Conservation (phyloP, 2,329 filamentous ascomycete genomes). For the Hypoxylon rubiginosum region DNA sequence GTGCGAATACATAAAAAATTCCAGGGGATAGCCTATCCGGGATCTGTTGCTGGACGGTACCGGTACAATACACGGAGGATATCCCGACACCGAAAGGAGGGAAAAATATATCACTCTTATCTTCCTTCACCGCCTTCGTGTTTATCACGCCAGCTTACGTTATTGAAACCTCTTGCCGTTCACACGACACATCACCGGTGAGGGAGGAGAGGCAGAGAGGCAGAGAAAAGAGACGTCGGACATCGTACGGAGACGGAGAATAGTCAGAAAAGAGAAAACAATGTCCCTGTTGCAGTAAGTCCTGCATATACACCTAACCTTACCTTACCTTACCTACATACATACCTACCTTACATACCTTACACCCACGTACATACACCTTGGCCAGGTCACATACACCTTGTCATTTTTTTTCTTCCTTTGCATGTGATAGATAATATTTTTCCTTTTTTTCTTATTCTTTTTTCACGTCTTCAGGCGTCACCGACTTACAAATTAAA, state of each 20-base stretch:
- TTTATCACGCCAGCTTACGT: slow-evolving; percentile 34
- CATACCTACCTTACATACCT: slow-evolving; percentile 7
- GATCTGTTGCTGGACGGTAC: slow-evolving; percentile 1
- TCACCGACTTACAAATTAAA: background rate
- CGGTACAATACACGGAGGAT: slow-evolving; percentile 1
- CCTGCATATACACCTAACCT: slow-evolving; percentile 17
- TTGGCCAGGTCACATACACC: slow-evolving; percentile 2
- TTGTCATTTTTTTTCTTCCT: background rate
- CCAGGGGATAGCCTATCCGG: background rate
- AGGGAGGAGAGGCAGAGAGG: slow-evolving; percentile 10
- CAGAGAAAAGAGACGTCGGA: slow-evolving; percentile 9
- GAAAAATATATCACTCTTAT: background rate
- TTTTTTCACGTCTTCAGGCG: background rate
- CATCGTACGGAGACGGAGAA: slow-evolving; percentile 10
- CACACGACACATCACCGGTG: slow-evolving; percentile 21
- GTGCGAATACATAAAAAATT: background rate
- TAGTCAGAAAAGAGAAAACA: background rate
- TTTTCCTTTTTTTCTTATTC: background rate
- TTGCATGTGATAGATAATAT: slow-evolving; percentile 8
- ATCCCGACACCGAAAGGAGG: background rate
- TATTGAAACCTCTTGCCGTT: slow-evolving; percentile 32
- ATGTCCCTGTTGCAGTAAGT: slow-evolving; percentile 41
- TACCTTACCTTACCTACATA: slow-evolving; percentile 23
- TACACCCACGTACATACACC: slow-evolving; percentile 17
- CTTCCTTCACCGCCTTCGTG: slow-evolving; percentile 32